Evolutionary conservation across 2,329 filamentous ascomycete genomes (phyloP), one percentile per base, ranked within the genome.

Genomic region (Chaetomiaceae sp.): DNA sequence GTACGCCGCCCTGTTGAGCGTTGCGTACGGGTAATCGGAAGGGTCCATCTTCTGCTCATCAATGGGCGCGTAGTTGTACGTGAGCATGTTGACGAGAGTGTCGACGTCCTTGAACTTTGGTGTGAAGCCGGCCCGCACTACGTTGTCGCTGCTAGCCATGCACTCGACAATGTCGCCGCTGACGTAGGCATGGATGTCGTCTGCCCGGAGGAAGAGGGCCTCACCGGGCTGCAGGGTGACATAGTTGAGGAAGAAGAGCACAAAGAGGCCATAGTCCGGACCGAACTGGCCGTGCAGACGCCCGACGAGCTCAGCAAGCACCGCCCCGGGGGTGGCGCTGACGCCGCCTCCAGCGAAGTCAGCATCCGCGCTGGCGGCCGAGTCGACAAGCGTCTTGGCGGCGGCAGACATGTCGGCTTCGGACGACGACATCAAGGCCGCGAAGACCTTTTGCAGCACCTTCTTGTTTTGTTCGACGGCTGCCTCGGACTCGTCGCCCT

Each of bases 141-240:
- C 93, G 56, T 98, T 98, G 75, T 98, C 93, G n/a, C 88, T 95
- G 8, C 88, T 85, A 0, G 93, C 93, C 93, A 98, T 98, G 73
- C 93, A 98, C 69, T 98, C 93, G 64, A 98, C 89, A 57, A 98
- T 95, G 62, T 98, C 91, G 49, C 88, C 88, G 3, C 84, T 88
- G 35, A 94, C 70, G 66, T 98, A 98, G 39, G 93, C 93, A 65
- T 98, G 93, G 59, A 97, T 97, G 61, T 97, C 93, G 61, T 98
- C 91, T 6, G 93, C 93, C 60, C 88, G 88, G 29, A 98, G 76
- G 70, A 97, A 98, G 73, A 98, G 86, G 8, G 91, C 93, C 69
- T 98, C 91, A 42, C 93, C 93, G 1, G 90, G 81, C 40, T 85
- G 72, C 12, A 98, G 79, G 56, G 83, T 86, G 62, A 98, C 87